Conservation (phyloP, 202 grass and related monocot genomes). For the Dendrocalamus latiflorus region DNA sequence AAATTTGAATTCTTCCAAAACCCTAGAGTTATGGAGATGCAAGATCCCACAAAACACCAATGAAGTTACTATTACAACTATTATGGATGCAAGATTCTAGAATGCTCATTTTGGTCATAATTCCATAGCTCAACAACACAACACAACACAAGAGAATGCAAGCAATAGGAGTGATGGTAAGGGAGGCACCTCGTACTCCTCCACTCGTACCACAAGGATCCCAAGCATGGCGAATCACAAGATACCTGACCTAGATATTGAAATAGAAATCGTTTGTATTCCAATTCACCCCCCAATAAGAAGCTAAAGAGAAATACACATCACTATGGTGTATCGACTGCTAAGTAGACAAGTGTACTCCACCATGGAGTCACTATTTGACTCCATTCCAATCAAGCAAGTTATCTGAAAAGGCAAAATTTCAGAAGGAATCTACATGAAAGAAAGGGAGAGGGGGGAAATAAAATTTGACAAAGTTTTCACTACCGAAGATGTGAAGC, state of each 20-base stretch:
- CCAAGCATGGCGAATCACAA: background rate
- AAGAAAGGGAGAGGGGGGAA: background rate
- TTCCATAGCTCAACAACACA: background rate
- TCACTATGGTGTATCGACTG: background rate
- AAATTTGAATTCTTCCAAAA: background rate
- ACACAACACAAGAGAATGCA: too few species aligned
- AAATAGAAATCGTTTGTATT: background rate
- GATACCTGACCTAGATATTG: background rate
- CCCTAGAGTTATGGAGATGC: background rate
- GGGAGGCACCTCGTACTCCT: background rate
- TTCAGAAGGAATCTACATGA: background rate
- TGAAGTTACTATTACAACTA: background rate
- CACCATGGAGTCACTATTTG: background rate
- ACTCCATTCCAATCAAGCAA: background rate
- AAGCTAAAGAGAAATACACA: background rate
- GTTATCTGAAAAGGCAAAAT: background rate
- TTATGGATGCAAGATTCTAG: background rate
- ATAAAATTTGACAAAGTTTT: background rate
- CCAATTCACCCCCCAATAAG: background rate
- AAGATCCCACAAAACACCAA: too few species aligned
- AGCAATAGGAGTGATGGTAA: too few species aligned
- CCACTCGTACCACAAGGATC: background rate
- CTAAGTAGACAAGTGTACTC: background rate
- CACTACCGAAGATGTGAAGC: background rate
- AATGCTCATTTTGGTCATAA: background rate